These are phyloP conservation scores for Aspergillus amoenus DNA, from an alignment of 2,329 filamentous ascomycete species.

Conservation along the genomic window DNA sequence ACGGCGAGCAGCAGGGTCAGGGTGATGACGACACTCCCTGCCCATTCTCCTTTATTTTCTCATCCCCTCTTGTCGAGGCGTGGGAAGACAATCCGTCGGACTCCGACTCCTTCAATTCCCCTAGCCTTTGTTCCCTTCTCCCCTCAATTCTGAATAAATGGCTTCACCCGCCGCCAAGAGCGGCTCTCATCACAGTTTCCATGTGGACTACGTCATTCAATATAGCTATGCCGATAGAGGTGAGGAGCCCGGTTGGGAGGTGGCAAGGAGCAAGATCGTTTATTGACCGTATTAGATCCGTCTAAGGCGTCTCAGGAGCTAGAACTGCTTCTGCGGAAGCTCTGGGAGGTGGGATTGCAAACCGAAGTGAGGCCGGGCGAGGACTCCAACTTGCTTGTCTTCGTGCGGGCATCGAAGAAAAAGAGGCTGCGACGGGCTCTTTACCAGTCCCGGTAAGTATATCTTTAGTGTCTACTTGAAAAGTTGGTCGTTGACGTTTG, in stretches of 20 bases:
- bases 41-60: background rate
- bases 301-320: slow-evolving; percentile 72
- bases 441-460: slow-evolving; percentile 69
- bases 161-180: slow-evolving; percentile 27
- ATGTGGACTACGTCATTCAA: slow-evolving; percentile 87
- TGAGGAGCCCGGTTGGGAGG: slow-evolving; percentile 36
- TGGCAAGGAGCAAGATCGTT: background rate
- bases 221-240: slow-evolving; percentile 71
- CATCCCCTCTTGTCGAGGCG: background rate
- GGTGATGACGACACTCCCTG: background rate
- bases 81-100: background rate
- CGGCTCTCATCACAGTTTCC: slow-evolving; percentile 53
- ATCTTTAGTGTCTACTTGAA: background rate
- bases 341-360: slow-evolving; percentile 76
- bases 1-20: background rate
- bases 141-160: slow-evolving; percentile 21
- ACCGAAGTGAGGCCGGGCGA: slow-evolving; percentile 84
- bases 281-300: slow-evolving; percentile 53
- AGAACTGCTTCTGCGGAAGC: slow-evolving; percentile 71
- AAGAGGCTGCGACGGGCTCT: slow-evolving; percentile 76
- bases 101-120: background rate
- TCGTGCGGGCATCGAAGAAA: slow-evolving; percentile 72
- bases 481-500: background rate
- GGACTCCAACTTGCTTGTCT: slow-evolving; percentile 74
- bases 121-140: background rate